Conservation (phyloP, 768 basidiomycete species). For the Tulasnella sp. region DNA sequence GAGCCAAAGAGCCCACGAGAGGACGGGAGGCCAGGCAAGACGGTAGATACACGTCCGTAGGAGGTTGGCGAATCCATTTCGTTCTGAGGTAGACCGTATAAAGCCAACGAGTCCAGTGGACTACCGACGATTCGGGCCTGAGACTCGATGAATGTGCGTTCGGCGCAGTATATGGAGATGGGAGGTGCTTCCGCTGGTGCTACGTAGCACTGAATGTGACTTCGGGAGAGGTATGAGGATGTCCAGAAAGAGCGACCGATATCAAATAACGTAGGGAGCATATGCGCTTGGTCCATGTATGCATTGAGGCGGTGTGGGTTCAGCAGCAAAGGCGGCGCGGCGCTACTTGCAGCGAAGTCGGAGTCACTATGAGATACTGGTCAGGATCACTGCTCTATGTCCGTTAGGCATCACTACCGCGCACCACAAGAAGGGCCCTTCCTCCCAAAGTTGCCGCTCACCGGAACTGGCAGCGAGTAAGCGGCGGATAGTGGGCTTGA, state of each 20-base stretch:
- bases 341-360: constrained; percentile 36
- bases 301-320: constrained; percentile 25
- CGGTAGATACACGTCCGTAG: constrained; percentile 35
- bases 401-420: not conserved
- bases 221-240: constrained; percentile 70
- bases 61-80: constrained; percentile 48
- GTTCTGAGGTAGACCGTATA: constrained; percentile 74
- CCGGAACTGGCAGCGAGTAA: constrained; percentile 39
- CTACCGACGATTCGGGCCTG: constrained; percentile 48
- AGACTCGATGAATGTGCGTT: constrained; percentile 68
- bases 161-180: constrained; percentile 56
- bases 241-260: constrained; percentile 55
- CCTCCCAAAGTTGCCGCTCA: constrained; percentile 33
- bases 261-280: constrained; percentile 43
- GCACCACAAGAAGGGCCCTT: constrained; percentile 21
- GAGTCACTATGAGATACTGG: constrained; percentile 43
- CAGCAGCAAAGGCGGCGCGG: constrained; percentile 30
- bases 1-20: constrained; percentile 53
- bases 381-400: constrained; percentile 30
- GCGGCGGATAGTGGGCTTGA: constrained; percentile 48
- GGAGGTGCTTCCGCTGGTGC: constrained; percentile 81
- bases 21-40: constrained; percentile 46
- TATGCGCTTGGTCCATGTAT: constrained; percentile 30
- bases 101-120: constrained; percentile 57
- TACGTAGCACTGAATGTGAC: constrained; percentile 70